These are phyloP conservation scores for Alternaria gansuensis DNA, from an alignment of 2,329 filamentous ascomycete genomes.

Conservation along the genomic window DNA sequence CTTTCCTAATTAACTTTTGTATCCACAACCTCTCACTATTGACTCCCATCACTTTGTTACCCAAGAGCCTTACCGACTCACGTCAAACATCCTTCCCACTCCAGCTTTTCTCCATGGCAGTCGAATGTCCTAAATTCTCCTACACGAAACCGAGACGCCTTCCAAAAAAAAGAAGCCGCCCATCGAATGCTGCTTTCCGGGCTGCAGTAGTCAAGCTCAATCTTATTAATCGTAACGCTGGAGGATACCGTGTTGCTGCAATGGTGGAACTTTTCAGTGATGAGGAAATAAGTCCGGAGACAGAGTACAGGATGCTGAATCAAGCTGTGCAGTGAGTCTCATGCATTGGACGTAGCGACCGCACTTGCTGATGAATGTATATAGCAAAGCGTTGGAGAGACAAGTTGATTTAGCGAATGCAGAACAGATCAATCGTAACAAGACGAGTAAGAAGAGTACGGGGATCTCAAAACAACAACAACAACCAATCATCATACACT, in stretches of 20 bases:
- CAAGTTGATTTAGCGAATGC: background rate
- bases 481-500: background rate
- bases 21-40: background rate
- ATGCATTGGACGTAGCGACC: fast-evolving
- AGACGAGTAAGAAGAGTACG: background rate
- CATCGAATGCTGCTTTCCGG: background rate
- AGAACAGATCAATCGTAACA: background rate
- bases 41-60: background rate
- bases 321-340: background rate
- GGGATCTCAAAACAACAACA: background rate
- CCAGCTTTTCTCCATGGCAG: background rate
- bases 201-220: background rate
- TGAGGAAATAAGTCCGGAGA: background rate
- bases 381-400: background rate
- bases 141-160: background rate
- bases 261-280: background rate
- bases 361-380: background rate
- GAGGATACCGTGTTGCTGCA: background rate
- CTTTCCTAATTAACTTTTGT: background rate
- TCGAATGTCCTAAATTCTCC: background rate
- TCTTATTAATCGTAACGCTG: background rate
- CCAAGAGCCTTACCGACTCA: background rate
- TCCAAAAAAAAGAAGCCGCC: background rate
- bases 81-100: background rate
- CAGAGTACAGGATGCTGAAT: background rate